phyloP scores from a whole-genome alignment of 306 rosid genomes.

The Dalbergia oliveri region DNA sequence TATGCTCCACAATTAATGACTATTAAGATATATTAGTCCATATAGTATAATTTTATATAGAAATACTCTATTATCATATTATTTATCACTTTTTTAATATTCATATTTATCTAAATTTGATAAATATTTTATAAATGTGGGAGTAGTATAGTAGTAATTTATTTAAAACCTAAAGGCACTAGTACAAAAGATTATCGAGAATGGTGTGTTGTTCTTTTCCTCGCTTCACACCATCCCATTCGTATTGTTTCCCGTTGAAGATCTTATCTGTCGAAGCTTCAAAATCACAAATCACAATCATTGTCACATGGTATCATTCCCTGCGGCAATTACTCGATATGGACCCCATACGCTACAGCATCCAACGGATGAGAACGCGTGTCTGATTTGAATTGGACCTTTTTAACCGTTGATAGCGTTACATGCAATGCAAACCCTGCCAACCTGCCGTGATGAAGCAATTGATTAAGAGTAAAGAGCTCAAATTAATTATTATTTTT shows the following conservation, averaged over 20 bases:
- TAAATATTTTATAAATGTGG: too few relatives aligned
- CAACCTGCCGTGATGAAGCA: not conserved
- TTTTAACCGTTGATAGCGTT: slow-evolving; percentile 14
- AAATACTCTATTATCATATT: too few relatives aligned
- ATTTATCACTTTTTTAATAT: too few relatives aligned
- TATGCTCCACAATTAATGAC: too few relatives aligned
- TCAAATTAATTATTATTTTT: slow-evolving; percentile 5
- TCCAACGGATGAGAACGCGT: slow-evolving; percentile 25
- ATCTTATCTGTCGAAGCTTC: not conserved
- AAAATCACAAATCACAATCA: slow-evolving; percentile 9
- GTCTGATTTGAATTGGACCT: slow-evolving; percentile 12
- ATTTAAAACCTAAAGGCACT: too few relatives aligned
- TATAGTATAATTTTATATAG: too few relatives aligned
- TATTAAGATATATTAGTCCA: too few relatives aligned
- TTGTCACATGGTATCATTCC: not conserved
- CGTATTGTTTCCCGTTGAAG: not conserved
- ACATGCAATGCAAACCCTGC: slow-evolving; percentile 17
- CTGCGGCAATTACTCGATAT: not conserved
- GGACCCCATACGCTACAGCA: slow-evolving; percentile 3
- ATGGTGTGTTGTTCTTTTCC: not conserved
- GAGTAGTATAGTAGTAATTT: too few relatives aligned
- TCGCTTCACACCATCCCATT: not conserved
- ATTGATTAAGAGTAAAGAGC: slow-evolving; percentile 13
- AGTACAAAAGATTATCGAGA: not conserved
- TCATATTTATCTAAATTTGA: too few relatives aligned